Evolutionary conservation across 768 basidiomycete genomes (phyloP).

Genomic region (Hericium rajendrae): DNA sequence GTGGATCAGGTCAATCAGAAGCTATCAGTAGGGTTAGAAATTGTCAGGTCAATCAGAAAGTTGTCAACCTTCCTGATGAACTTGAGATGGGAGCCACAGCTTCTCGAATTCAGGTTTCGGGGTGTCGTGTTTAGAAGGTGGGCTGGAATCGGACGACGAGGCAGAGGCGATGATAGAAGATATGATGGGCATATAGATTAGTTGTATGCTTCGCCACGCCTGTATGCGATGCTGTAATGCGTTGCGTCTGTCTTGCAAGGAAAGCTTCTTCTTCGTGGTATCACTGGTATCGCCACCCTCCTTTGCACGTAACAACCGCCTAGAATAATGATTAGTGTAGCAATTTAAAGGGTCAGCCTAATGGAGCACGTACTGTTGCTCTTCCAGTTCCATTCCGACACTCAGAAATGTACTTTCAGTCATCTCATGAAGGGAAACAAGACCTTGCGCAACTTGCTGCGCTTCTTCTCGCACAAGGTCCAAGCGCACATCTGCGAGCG

Average conservation of each 20-base stretch:
- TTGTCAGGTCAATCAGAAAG: too few relatives aligned
- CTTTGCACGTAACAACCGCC: neutral
- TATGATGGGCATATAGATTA: conserved; percentile 1
- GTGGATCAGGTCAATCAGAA: too few relatives aligned
- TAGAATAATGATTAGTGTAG: neutral
- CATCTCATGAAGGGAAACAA: neutral
- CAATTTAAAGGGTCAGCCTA: too few relatives aligned
- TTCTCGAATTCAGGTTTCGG: too few relatives aligned
- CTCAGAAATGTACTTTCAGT: neutral
- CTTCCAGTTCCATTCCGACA: neutral
- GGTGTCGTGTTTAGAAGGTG: too few relatives aligned
- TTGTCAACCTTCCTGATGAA: too few relatives aligned
- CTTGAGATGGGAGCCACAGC: too few relatives aligned
- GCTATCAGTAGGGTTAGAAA: too few relatives aligned
- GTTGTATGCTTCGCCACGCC: conserved; percentile 2
- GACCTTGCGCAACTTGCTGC: neutral
- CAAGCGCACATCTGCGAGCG: neutral
- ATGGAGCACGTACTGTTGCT: neutral
- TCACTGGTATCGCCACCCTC: neutral
- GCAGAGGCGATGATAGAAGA: neutral
- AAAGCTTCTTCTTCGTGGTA: neutral
- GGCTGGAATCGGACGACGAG: too few relatives aligned
- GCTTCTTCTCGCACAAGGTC: neutral
- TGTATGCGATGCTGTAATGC: neutral
- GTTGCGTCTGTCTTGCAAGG: conserved; percentile 3